Percentiles rank a stretch among this genome's conserved stretches.
These are phyloP conservation scores for Drechslera avenae DNA, from an alignment of 2,329 filamentous ascomycete species.

Conservation along the genomic window DNA sequence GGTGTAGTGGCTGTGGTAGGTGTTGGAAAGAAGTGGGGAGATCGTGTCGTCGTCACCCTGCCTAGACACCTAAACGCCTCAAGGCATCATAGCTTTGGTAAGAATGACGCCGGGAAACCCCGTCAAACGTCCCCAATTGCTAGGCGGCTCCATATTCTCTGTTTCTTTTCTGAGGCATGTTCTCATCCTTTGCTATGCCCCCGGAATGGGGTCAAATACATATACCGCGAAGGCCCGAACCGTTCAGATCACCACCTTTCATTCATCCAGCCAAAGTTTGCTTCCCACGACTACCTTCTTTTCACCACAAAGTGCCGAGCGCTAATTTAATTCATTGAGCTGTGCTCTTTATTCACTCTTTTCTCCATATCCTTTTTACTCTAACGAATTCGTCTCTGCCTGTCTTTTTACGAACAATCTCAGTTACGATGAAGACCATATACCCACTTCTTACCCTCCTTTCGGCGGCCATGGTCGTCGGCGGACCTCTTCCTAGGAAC, in stretches of 20 bases:
- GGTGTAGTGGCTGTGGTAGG: constrained; percentile 10
- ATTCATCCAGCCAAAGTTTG: constrained; percentile 3
- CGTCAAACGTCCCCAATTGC: constrained; percentile 24
- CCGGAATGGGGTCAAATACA: constrained; percentile 8
- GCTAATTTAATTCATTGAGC: constrained; percentile 31
- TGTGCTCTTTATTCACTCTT: constrained; percentile 30
- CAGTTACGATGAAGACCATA: constrained; percentile 31
- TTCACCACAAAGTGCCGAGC: constrained; percentile 30
- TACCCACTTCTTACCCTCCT: constrained; percentile 32
- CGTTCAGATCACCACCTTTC: constrained; percentile 6
- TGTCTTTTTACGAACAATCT: constrained; percentile 1
- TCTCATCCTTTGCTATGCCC: constrained; percentile 7
- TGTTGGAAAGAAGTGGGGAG: constrained; percentile 24
- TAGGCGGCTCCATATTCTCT: constrained; percentile 8
- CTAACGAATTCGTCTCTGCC: constrained; percentile 1
- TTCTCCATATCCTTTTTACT: constrained; percentile 10
- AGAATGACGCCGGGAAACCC: constrained; percentile 5
- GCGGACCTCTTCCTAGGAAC: constrained; percentile 25
- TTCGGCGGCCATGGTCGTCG: constrained; percentile 24
- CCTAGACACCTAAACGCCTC: constrained; percentile 16
- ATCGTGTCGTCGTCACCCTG: constrained; percentile 10
- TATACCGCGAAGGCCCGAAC: constrained; percentile 12
- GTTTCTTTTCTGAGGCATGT: constrained; percentile 16
- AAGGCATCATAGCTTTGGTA: constrained; percentile 14
- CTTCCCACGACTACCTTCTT: constrained; percentile 18